Percentiles rank a stretch among this genome's conserved stretches.
phyloP scores from a whole-genome alignment of 208 protist species.

The Spongospora subterranea region DNA sequence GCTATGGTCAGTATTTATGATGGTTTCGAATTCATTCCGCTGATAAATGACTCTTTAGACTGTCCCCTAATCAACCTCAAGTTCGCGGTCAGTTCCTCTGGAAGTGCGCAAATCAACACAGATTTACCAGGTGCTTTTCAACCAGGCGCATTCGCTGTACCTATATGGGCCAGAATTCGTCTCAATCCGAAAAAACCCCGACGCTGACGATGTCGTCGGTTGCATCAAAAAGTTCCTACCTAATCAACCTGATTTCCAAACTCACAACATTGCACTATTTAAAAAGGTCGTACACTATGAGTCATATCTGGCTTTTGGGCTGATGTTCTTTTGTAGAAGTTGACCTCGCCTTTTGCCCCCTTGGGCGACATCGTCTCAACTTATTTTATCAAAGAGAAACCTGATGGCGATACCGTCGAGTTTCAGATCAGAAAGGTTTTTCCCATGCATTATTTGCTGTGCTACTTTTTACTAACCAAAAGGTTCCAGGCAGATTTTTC shows the following conservation, averaged over 20 bases:
- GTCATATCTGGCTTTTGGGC: not conserved
- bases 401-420: not conserved
- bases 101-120: not conserved
- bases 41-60: not conserved
- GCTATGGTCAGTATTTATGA: constrained; percentile 13
- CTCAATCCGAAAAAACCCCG: not conserved
- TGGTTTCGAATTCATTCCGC: not conserved
- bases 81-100: not conserved
- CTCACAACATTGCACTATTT: not conserved
- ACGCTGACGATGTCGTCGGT: constrained; percentile 42
- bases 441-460: not conserved
- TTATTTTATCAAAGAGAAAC: not conserved
- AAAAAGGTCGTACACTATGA: not conserved
- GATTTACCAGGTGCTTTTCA: not conserved
- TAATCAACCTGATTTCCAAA: not conserved
- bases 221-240: not conserved
- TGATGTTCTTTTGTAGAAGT: constrained; percentile 21
- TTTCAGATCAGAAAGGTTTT: constrained; percentile 46
- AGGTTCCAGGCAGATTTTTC: constrained; percentile 12
- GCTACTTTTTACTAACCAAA: not conserved
- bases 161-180: constrained; percentile 30
- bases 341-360: not conserved
- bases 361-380: not conserved
- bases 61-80: not conserved
- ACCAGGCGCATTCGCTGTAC: constrained; percentile 30